phyloP scores from a whole-genome alignment of 257 asterid species.

The Ballota nigra region DNA sequence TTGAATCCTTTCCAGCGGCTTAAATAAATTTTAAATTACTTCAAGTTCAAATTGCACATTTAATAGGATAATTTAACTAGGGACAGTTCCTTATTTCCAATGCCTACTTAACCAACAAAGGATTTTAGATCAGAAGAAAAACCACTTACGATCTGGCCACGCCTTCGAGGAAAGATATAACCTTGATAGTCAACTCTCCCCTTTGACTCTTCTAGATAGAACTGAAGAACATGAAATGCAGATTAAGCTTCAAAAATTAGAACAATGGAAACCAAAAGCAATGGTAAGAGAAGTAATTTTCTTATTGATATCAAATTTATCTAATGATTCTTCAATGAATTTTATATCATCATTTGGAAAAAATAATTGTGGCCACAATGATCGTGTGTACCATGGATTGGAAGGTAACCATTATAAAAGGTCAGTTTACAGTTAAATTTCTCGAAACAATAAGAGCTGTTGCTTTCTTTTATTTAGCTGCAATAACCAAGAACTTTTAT shows the following conservation, averaged over 20 bases:
- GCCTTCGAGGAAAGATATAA: conserved; percentile 88
- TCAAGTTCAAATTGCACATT: conserved; percentile 4
- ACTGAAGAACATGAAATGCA: conserved; percentile 47
- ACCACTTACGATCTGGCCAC: conserved; percentile 62
- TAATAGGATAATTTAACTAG: background rate
- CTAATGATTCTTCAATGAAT: background rate
- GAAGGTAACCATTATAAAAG: background rate
- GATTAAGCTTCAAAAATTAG: background rate
- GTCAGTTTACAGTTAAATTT: background rate
- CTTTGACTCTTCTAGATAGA: conserved; percentile 88
- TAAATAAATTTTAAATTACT: background rate
- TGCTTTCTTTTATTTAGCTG: background rate
- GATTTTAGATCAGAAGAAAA: conserved; percentile 2
- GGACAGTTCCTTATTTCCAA: background rate
- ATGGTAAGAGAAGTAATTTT: background rate
- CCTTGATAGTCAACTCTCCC: conserved; percentile 95
- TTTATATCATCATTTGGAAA: background rate
- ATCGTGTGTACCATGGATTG: background rate
- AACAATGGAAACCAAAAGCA: conserved; percentile 11
- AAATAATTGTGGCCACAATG: background rate
- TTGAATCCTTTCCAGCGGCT: background rate
- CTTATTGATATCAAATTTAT: background rate
- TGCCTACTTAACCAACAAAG: conserved; percentile 1
- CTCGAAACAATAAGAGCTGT: background rate
- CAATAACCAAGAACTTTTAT: background rate